Evolutionary conservation across 164 flowering plant genomes (phyloP).

Genomic region (Taxillus chinensis): DNA sequence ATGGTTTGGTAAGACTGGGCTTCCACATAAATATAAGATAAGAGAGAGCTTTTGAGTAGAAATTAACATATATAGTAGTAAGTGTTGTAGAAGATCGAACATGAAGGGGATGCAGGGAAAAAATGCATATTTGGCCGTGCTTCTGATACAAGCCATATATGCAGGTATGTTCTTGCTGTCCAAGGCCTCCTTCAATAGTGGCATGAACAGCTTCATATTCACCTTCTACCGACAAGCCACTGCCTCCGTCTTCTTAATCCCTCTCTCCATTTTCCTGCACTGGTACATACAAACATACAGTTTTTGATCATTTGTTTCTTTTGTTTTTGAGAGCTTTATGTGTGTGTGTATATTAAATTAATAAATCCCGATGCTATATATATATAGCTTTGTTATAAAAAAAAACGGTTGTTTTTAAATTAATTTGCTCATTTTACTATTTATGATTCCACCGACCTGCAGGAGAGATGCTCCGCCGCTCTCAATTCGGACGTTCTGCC

Average conservation of each 20-base stretch:
- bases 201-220: slow-evolving; percentile 52
- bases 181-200: slow-evolving; percentile 50
- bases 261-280: slow-evolving; percentile 36
- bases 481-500: slow-evolving; percentile 32
- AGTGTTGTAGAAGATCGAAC: not conserved
- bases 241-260: slow-evolving; percentile 40
- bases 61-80: no score
- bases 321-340: no score
- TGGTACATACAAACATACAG: slow-evolving; percentile 21
- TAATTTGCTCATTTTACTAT: no score
- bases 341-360: no score
- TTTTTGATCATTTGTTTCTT: not conserved
- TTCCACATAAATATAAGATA: no score
- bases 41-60: no score
- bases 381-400: no score
- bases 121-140: slow-evolving; percentile 32
- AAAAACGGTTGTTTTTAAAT: no score
- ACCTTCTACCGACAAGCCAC: slow-evolving; percentile 56
- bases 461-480: slow-evolving; percentile 51
- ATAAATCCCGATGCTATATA: no score
- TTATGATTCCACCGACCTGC: not conserved
- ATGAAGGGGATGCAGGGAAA: slow-evolving; percentile 13
- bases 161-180: slow-evolving; percentile 48
- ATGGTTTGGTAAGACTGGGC: no score
- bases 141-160: slow-evolving; percentile 34